phyloP scores from a whole-genome alignment of 2,329 filamentous ascomycete species.

The Pseudogymnoascus sp. region DNA sequence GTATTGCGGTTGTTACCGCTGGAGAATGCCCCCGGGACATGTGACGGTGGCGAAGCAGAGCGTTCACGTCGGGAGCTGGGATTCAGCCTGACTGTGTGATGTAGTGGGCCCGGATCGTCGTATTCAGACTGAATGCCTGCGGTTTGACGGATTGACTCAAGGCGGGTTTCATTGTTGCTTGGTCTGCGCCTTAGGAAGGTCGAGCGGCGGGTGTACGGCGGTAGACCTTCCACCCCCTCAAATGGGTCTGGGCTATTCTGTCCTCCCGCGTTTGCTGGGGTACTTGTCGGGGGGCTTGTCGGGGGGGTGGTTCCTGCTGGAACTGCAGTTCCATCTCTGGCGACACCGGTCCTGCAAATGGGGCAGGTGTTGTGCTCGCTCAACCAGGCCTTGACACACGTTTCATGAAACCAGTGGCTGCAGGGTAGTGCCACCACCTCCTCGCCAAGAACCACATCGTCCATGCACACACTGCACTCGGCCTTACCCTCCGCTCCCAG shows the following conservation, averaged over 20 bases:
- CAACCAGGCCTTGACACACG: constrained; percentile 77
- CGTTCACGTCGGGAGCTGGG: neutral
- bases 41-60: neutral
- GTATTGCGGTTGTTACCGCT: neutral
- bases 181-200: neutral
- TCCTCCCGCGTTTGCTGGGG: neutral
- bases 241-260: neutral
- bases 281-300: neutral
- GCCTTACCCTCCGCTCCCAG: constrained; percentile 57
- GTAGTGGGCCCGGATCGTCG: neutral
- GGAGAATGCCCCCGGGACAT: neutral
- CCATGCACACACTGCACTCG: constrained; percentile 94
- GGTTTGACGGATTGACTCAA: neutral
- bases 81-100: neutral
- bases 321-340: constrained; percentile 15
- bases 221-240: neutral
- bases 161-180: neutral
- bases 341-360: constrained; percentile 52
- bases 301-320: constrained; percentile 8
- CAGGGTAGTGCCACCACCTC: constrained; percentile 75
- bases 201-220: neutral
- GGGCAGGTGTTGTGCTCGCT: constrained; percentile 90
- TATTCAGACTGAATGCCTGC: neutral
- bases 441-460: constrained; percentile 64
- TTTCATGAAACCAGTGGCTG: constrained; percentile 86